Evolutionary conservation across 345 rosid species (phyloP).

Genomic region (Passiflora organensis): DNA sequence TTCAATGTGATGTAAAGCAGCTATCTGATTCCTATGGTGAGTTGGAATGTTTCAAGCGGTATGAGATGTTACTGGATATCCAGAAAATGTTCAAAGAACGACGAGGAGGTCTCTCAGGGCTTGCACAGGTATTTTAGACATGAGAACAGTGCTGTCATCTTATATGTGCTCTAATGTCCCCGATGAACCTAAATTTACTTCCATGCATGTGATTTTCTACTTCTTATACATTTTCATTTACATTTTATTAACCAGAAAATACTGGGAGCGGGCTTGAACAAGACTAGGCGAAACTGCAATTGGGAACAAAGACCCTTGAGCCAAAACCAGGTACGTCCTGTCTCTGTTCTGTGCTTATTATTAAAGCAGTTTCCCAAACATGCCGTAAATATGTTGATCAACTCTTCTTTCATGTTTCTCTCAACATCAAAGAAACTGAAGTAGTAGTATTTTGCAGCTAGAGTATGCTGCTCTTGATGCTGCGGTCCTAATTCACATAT

Average conservation of each 20-base stretch:
- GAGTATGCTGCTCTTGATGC: constrained; percentile 96
- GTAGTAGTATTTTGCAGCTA: constrained; percentile 41
- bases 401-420: neutral
- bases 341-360: no score
- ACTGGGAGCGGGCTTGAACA: constrained; percentile 83
- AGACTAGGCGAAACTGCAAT: constrained; percentile 77
- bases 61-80: constrained; percentile 76
- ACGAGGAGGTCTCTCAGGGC: constrained; percentile 80
- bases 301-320: constrained; percentile 89
- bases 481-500: constrained; percentile 77
- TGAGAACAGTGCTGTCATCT: constrained; percentile 4
- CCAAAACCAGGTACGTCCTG: constrained; percentile 56
- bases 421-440: neutral
- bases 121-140: constrained; percentile 52
- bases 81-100: constrained; percentile 64
- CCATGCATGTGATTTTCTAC: neutral
- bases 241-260: constrained; percentile 47
- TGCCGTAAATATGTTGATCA: neutral
- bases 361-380: neutral
- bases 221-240: neutral
- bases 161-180: neutral
- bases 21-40: constrained; percentile 60
- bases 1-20: constrained; percentile 71
- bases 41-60: constrained; percentile 74
- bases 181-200: no score